These are phyloP conservation scores for Vitis hybrid DNA, from an alignment of 177 flowering plant species.

Conservation along the genomic window DNA sequence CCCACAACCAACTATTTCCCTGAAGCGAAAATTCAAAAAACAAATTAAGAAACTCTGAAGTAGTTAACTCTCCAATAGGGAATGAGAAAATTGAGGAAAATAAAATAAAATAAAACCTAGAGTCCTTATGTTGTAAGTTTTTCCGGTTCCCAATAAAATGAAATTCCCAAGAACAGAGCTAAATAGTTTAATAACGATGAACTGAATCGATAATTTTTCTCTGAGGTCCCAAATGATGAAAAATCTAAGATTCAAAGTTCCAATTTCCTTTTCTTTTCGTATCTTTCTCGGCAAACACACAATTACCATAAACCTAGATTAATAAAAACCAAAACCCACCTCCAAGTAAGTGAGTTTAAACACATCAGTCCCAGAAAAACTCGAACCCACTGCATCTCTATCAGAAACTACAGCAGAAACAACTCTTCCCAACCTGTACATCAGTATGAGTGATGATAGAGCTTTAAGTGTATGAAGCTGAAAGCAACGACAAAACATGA, in stretches of 20 bases:
- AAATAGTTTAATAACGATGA: no score
- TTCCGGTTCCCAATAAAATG: no score
- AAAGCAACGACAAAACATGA: not conserved
- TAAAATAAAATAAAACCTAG: not conserved
- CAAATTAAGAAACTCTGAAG: not conserved
- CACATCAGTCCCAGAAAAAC: conserved; percentile 34
- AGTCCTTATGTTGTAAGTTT: no score
- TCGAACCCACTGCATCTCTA: conserved; percentile 44
- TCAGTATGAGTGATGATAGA: conserved; percentile 2
- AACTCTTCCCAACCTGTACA: conserved; percentile 29
- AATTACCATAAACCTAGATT: not conserved
- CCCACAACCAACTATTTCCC: conserved; percentile 99
- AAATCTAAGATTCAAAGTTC: no score
- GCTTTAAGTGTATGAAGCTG: not conserved
- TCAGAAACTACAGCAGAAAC: conserved; percentile 62
- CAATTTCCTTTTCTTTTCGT: no score
- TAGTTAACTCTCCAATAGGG: not conserved
- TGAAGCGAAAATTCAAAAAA: conserved; percentile 19
- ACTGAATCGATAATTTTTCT: no score
- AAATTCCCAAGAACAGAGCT: no score
- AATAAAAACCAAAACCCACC: conserved; percentile 38
- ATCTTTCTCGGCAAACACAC: not conserved
- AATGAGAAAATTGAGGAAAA: not conserved
- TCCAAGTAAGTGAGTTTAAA: conserved; percentile 82
- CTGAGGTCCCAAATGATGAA: no score